These are phyloP conservation scores for Fusarium gaditjirri DNA, from an alignment of 2,329 filamentous ascomycete species.

Conservation along the genomic window DNA sequence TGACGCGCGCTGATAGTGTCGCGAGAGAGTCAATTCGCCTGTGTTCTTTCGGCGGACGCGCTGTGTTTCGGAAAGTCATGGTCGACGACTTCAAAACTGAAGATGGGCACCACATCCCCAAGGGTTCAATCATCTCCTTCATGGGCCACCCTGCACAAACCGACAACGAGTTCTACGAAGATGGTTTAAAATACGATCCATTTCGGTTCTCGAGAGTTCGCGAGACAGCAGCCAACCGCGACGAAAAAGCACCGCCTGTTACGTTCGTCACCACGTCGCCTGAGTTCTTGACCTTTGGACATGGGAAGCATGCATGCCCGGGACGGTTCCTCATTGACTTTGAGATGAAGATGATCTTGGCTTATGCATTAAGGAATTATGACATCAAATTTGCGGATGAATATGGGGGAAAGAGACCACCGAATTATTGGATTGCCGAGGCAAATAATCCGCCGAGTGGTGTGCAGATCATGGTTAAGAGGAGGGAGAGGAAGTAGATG, in stretches of 20 bases:
- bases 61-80: constrained; percentile 46
- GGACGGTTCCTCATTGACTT: constrained; percentile 47
- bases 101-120: constrained; percentile 48
- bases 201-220: constrained; percentile 54
- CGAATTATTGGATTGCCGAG: constrained; percentile 37
- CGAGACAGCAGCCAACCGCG: constrained; percentile 37
- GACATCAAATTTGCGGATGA: constrained; percentile 33
- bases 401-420: constrained; percentile 35
- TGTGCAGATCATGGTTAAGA: constrained; percentile 31
- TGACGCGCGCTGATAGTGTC: constrained; percentile 55
- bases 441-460: constrained; percentile 32
- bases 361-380: constrained; percentile 37
- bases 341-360: constrained; percentile 48
- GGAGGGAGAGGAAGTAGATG: constrained; percentile 8
- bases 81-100: constrained; percentile 46
- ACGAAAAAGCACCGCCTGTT: constrained; percentile 19
- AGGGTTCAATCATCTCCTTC: constrained; percentile 49
- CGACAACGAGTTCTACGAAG: constrained; percentile 47
- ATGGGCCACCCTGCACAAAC: constrained; percentile 46
- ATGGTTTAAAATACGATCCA: constrained; percentile 53
- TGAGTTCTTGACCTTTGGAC: constrained; percentile 49
- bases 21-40: constrained; percentile 56
- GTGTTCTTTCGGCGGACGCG: constrained; percentile 46
- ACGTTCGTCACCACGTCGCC: constrained; percentile 37
- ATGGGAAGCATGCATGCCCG: constrained; percentile 50